These are phyloP conservation scores for Casuarina equisetifolia DNA, from an alignment of 306 rosid genomes.

Conservation along the genomic window DNA sequence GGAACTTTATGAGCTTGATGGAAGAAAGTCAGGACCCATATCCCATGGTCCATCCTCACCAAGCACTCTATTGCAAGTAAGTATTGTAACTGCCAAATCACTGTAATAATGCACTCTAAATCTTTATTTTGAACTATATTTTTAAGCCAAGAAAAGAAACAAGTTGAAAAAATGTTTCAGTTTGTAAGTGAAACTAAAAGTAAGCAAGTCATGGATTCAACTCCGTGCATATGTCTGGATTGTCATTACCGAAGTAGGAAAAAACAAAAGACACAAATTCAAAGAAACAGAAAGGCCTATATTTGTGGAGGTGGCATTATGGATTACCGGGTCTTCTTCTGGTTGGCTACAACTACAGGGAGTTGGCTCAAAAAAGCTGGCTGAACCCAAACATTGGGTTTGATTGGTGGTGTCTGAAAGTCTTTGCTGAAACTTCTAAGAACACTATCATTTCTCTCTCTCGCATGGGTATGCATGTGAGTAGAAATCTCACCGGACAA, in stretches of 20 bases:
- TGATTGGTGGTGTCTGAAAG: neutral
- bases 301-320: neutral
- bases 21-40: constrained; percentile 72
- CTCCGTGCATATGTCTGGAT: too few relatives aligned
- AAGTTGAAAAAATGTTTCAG: neutral
- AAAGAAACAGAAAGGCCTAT: neutral
- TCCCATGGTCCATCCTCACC: constrained; percentile 82
- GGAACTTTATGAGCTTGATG: constrained; percentile 86
- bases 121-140: neutral
- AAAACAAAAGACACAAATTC: neutral
- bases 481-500: neutral
- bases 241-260: neutral
- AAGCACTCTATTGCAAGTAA: constrained; percentile 60
- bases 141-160: neutral
- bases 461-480: neutral
- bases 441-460: neutral
- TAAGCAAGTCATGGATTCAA: too few relatives aligned
- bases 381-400: neutral
- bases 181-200: neutral
- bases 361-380: neutral
- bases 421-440: neutral
- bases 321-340: neutral
- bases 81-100: constrained; percentile 1
- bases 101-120: neutral
- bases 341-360: neutral